Percentiles rank a stretch among this genome's conserved stretches.
Evolutionary conservation across 169 alveolate species (phyloP).

Genomic region (Plasmodium sp.): DNA sequence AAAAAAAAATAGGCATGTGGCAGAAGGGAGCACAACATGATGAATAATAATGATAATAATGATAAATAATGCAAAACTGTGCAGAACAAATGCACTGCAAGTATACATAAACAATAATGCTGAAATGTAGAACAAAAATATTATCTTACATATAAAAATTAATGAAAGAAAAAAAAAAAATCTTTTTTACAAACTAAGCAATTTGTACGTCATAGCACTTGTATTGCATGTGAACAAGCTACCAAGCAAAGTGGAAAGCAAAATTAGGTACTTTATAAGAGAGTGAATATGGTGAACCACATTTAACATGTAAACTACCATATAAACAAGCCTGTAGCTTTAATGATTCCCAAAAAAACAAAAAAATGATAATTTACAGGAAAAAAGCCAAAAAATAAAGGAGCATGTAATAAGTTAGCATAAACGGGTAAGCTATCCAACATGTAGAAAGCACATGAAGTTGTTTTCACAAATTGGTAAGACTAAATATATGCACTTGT

Average conservation of each 20-base stretch:
- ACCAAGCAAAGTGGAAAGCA: background rate
- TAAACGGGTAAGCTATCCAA: background rate
- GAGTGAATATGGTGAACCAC: background rate
- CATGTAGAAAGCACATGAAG: background rate
- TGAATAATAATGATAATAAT: background rate
- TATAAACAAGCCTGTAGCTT: background rate
- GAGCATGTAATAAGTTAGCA: background rate
- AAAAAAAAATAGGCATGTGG: background rate
- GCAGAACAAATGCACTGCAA: background rate
- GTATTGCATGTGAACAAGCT: background rate
- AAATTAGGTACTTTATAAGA: background rate
- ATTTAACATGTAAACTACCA: background rate
- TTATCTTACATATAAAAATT: background rate
- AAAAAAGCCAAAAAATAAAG: background rate
- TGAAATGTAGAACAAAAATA: background rate
- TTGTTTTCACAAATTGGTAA: background rate
- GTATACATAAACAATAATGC: background rate
- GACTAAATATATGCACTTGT: background rate
- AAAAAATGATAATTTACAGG: background rate
- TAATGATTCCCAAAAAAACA: background rate
- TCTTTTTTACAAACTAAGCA: background rate
- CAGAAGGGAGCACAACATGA: background rate
- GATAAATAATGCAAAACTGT: background rate
- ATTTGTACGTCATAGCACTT: background rate
- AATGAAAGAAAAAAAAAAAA: background rate